Evolutionary conservation across 2,329 filamentous ascomycete species (phyloP).

Genomic region (Curvularia eragrostidis): DNA sequence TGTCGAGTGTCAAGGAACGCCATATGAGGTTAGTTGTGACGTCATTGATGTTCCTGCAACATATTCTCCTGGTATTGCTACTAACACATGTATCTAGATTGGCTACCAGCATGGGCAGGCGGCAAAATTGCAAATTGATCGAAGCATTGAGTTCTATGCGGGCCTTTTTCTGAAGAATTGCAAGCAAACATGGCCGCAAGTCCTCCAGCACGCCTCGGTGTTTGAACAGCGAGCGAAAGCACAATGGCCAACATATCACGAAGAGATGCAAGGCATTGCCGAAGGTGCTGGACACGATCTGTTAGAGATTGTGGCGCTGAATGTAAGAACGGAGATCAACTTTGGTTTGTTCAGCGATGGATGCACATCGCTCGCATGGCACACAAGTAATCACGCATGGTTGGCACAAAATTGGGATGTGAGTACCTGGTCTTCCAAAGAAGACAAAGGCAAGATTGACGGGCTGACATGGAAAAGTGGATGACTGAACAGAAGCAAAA

Average conservation of each 20-base stretch:
- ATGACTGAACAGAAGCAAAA: slow-evolving; percentile 58
- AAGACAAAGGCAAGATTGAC: background rate
- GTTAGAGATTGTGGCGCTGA: slow-evolving; percentile 64
- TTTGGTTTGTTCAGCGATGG: slow-evolving; percentile 66
- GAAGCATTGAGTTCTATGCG: slow-evolving; percentile 57
- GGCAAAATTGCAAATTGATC: slow-evolving; percentile 50
- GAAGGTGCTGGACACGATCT: slow-evolving; percentile 56
- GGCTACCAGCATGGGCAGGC: slow-evolving; percentile 56
- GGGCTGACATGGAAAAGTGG: slow-evolving; percentile 52
- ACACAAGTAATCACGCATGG: slow-evolving; percentile 48
- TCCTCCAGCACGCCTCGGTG: slow-evolving; percentile 54
- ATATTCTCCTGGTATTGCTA: background rate
- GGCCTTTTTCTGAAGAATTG: slow-evolving; percentile 57
- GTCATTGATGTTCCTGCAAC: slow-evolving; percentile 15
- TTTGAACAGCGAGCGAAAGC: slow-evolving; percentile 56
- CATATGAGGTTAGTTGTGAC: slow-evolving; percentile 49
- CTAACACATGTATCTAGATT: slow-evolving; percentile 49
- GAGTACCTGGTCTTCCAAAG: slow-evolving; percentile 15
- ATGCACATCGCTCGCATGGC: slow-evolving; percentile 62
- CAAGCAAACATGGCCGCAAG: slow-evolving; percentile 55
- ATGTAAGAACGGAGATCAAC: slow-evolving; percentile 64
- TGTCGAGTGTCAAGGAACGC: slow-evolving; percentile 52
- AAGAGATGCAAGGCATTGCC: slow-evolving; percentile 61
- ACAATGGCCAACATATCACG: slow-evolving; percentile 53
- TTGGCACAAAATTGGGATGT: slow-evolving; percentile 67